phyloP scores from a whole-genome alignment of 176 grass and related monocot genomes.

The Echinochloa phyllopogon region DNA sequence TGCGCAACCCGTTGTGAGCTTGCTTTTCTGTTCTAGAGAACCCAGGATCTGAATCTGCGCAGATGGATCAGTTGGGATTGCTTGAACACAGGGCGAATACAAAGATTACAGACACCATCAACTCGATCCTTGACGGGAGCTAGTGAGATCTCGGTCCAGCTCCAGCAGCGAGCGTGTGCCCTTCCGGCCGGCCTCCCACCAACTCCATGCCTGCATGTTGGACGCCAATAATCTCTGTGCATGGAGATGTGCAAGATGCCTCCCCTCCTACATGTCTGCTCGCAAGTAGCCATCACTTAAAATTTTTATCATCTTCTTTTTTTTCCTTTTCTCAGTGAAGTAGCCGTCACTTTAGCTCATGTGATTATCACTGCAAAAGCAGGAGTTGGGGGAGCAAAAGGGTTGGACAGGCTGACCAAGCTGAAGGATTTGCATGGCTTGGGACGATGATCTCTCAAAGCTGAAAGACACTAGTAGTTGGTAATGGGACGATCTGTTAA shows the following conservation, averaged over 20 bases:
- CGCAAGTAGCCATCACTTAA: slow-evolving; percentile 27
- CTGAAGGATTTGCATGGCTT: slow-evolving; percentile 19
- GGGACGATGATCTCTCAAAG: slow-evolving; percentile 8
- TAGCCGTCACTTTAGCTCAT: slow-evolving; percentile 46
- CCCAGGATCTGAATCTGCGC: not conserved
- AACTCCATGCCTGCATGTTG: slow-evolving; percentile 45
- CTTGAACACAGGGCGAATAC: slow-evolving; percentile 25
- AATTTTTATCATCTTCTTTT: not conserved
- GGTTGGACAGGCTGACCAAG: slow-evolving; percentile 4
- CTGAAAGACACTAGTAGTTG: slow-evolving; percentile 34
- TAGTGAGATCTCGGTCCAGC: slow-evolving; percentile 45
- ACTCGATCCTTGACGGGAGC: slow-evolving; percentile 24
- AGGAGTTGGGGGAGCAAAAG: not conserved
- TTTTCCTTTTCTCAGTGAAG: not conserved
- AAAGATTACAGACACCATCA: not conserved
- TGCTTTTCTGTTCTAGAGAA: no score
- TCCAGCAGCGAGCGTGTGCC: not conserved
- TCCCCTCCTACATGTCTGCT: slow-evolving; percentile 19
- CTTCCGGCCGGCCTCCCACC: slow-evolving; percentile 38
- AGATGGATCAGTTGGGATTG: slow-evolving; percentile 41
- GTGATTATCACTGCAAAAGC: slow-evolving; percentile 42
- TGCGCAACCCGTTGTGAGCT: no score
- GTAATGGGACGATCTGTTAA: slow-evolving; percentile 53
- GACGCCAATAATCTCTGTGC: slow-evolving; percentile 12
- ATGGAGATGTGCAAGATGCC: slow-evolving; percentile 24